These are phyloP conservation scores for Kodamaea plutei DNA, from an alignment of 1,139 yeast genomes.

Conservation along the genomic window DNA sequence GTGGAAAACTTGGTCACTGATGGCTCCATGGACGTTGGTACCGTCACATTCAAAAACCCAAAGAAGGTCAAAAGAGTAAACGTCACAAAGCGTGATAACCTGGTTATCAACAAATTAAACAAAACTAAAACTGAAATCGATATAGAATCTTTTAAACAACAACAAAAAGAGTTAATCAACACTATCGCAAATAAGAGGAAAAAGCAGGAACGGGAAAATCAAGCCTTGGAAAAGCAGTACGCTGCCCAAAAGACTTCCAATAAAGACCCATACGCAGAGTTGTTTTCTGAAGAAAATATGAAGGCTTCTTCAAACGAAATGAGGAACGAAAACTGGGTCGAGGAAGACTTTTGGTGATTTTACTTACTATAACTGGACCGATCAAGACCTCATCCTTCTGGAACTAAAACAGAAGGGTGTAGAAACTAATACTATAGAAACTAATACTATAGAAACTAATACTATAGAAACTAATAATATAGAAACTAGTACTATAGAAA, in stretches of 20 bases:
- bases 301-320: slow-evolving; percentile 49
- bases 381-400: no score
- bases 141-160: slow-evolving; percentile 49
- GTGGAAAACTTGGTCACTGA: slow-evolving; percentile 69
- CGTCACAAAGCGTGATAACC: slow-evolving; percentile 57
- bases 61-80: slow-evolving; percentile 51
- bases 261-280: slow-evolving; percentile 53
- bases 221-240: slow-evolving; percentile 22
- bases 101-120: slow-evolving; percentile 60
- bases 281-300: slow-evolving; percentile 48
- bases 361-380: no score
- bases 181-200: slow-evolving; percentile 31
- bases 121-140: slow-evolving; percentile 53
- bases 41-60: slow-evolving; percentile 66
- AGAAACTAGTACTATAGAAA: no score
- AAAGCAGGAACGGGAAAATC: slow-evolving; percentile 28
- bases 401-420: no score
- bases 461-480: no score
- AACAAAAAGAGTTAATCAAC: slow-evolving; percentile 37
- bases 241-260: slow-evolving; percentile 29
- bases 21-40: slow-evolving; percentile 79
- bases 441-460: no score
- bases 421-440: no score
- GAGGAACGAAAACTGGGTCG: slow-evolving; percentile 55
- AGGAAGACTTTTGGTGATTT: slow-evolving; percentile 51